Conservation (phyloP, 2,329 filamentous ascomycete genomes). For the Phaeomoniella chlamydospora region DNA sequence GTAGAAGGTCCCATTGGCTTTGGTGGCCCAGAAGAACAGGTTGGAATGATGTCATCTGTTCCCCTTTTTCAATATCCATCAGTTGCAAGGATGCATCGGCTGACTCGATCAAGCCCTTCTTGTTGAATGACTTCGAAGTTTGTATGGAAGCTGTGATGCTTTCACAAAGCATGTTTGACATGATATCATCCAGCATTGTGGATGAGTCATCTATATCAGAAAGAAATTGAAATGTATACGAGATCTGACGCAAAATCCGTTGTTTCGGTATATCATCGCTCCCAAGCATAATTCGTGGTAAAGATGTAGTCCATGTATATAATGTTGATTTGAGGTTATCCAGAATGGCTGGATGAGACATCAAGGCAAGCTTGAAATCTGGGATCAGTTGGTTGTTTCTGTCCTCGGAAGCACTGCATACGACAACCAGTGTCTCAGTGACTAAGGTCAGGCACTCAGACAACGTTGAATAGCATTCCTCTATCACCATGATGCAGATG, state of each 20-base stretch:
- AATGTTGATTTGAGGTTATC: constrained; percentile 55
- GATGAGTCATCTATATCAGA: constrained; percentile 49
- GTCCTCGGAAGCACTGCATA: constrained; percentile 39
- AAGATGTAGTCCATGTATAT: constrained; percentile 66
- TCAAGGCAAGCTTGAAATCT: constrained; percentile 45
- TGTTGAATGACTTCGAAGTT: constrained; percentile 6
- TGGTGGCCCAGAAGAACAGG: constrained; percentile 10
- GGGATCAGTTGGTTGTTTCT: constrained; percentile 21
- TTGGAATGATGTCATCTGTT: constrained; percentile 3
- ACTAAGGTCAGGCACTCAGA: constrained; percentile 54
- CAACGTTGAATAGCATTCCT: constrained; percentile 64
- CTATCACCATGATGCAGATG: constrained; percentile 61
- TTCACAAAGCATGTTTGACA: constrained; percentile 59
- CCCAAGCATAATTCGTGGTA: constrained; percentile 71
- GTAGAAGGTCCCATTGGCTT: constrained; percentile 32
- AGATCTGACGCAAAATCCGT: constrained; percentile 59
- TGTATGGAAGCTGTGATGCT: constrained; percentile 44
- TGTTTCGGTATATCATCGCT: constrained; percentile 68
- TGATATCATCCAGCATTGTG: constrained; percentile 48
- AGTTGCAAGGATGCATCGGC: background rate
- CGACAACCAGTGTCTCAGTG: constrained; percentile 65
- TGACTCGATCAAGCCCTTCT: constrained; percentile 5
- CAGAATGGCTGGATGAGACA: constrained; percentile 45
- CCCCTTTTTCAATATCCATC: background rate
- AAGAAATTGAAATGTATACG: constrained; percentile 55